These are phyloP conservation scores for Helicostylum pulchrum DNA, from an alignment of 192 early-diverging fungal genomes.

Conservation along the genomic window DNA sequence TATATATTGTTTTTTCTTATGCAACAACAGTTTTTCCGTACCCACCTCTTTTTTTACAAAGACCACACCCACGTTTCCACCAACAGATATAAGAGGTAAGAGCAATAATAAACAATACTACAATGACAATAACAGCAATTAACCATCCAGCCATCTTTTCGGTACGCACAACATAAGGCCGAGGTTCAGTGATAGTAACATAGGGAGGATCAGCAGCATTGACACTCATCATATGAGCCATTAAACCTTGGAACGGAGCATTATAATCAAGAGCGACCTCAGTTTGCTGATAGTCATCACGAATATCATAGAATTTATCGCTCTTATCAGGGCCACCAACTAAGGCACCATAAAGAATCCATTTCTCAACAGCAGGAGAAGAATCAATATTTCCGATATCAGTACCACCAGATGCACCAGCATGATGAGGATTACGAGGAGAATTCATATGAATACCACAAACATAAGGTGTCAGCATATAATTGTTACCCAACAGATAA, in stretches of 20 bases:
- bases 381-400: slow-evolving; percentile 36
- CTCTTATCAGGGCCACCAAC: slow-evolving; percentile 57
- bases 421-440: slow-evolving; percentile 56
- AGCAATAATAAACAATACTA: slow-evolving; percentile 37
- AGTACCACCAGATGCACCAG: slow-evolving; percentile 51
- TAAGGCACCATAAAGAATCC: slow-evolving; percentile 53
- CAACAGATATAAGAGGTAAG: slow-evolving; percentile 6
- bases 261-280: slow-evolving; percentile 60
- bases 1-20: too few species aligned
- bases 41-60: too few species aligned
- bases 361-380: slow-evolving; percentile 31
- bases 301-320: slow-evolving; percentile 48
- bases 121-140: slow-evolving; percentile 49
- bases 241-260: slow-evolving; percentile 47
- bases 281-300: slow-evolving; percentile 44
- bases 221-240: slow-evolving; percentile 50
- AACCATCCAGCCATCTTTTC: slow-evolving; percentile 40
- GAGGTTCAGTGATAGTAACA: slow-evolving; percentile 42
- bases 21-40: too few species aligned
- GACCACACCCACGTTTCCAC: slow-evolving; percentile 15
- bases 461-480: slow-evolving; percentile 49
- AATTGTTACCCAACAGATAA: slow-evolving; percentile 55
- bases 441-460: slow-evolving; percentile 58
- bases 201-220: slow-evolving; percentile 44
- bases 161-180: slow-evolving; percentile 38